Evolutionary conservation across 768 basidiomycete genomes (phyloP), one percentile per base, ranked within the genome.

Genomic region (Stropharia rugosoannulata): DNA sequence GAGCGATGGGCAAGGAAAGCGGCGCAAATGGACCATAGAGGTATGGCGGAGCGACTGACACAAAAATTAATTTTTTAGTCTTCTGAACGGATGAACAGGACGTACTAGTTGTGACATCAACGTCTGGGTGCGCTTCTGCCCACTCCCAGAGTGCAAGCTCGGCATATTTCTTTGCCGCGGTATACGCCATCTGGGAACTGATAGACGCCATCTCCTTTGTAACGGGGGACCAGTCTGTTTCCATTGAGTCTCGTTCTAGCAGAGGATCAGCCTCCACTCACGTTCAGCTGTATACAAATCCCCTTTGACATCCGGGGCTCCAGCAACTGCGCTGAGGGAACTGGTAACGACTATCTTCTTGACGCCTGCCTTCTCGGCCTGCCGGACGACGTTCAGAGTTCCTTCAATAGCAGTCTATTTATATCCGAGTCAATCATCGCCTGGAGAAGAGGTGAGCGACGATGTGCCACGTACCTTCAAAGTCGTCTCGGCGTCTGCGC

Each of bases 121-220:
- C 59, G 42, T 76, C 58, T 1, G 74, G 71, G 54, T 78, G 70
- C 22, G 68, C 64, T 18, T 72, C 74, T 5, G 69, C 74, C 64
- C 72, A 76, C 25, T 75, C 66, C 76, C 77, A 78, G 6, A 74
- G 68, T 1, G 73, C 75, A 15, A 62, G 60, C 55, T 79, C 78
- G 1, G 76, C 70, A 11, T 71, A 60, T 4, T 66, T 71, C 59
- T 80, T 81, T 6, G 76, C 63, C 5, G 65, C 68, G 16, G 59
- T 50, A 60, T 81, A 81, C 10, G 64, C 53, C 19, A 64, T 49
- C 13, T 53, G 49, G 6, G 57, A 43, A 3, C 59, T 62, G 0
- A 55, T 60, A 11, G 40, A 29, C 13, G 74, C 44, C 0, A 67
- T 71, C 54, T 73, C 70, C 43, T 60, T 66, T 2, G 68, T 71